Evolutionary conservation across 192 early-diverging fungal species (phyloP), one percentile per base, ranked within the genome.

Genomic region (Coemansia sp.): DNA sequence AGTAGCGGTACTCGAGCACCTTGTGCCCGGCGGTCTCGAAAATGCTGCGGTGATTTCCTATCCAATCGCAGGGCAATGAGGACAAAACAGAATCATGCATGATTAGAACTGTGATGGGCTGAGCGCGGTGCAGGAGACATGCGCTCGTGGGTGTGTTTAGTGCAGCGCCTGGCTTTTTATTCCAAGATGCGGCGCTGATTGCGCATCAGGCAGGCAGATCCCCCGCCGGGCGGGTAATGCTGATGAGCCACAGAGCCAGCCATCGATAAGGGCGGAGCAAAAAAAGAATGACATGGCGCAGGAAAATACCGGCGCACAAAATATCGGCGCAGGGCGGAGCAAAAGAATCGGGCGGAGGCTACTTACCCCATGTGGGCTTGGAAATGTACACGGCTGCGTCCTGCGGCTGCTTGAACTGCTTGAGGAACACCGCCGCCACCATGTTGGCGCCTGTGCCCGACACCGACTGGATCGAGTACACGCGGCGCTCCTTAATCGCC

Each of bases 361-460:
- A 45, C 64, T 58, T 58, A 87, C 88, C 92, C 96, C 96, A 99
- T 8, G 93, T 99, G 9, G 96, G 96, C 45, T 94, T 88, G 53
- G 94, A 94, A 44, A 99, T 84, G 50, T 90, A 91, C 38, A 90
- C 80, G 13, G 81, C 79, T 15, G 82, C 81, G 38, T 63, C 73
- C 46, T 74, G 67, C 5, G 64, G 74, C 51, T 82, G 87, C 45
- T 71, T 64, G 64, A 87, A 91, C 51, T 83, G 75, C 45, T 73
- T 61, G 47, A 99, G 78, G 57, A 99, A 93, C 33, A 81, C 80
- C 2, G 89, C 92, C 30, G 83, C 96, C 8, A 92, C 69, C 45
- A 90, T 85, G 41, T 84, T 82, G 13, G 96, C 96, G 32, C 96
- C 96, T 3, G 94, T 93, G 30, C 96, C 96, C 7, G 94, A 97